These are phyloP conservation scores for Apiosordaria backusii DNA, from an alignment of 495 filamentous ascomycete genomes.

Conservation along the genomic window DNA sequence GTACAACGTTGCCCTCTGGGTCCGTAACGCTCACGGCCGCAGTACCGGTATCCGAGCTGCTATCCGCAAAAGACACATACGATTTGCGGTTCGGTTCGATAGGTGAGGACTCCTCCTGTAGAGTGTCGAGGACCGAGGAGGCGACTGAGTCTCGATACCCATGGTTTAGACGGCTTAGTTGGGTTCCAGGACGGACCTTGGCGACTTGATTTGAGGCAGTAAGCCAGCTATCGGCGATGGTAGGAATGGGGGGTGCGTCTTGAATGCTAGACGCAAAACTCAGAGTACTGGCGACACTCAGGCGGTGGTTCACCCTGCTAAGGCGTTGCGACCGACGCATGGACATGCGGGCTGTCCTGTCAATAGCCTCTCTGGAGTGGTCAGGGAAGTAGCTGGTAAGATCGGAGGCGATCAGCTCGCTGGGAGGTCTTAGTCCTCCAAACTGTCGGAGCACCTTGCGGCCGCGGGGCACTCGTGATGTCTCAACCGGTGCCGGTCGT, in stretches of 20 bases:
- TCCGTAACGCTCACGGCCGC: constrained; percentile 65
- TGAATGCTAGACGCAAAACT: constrained; percentile 88
- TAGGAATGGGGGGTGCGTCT: constrained; percentile 90
- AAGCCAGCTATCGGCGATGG: constrained; percentile 91
- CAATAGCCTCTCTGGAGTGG: constrained; percentile 86
- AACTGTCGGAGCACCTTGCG: constrained; percentile 64
- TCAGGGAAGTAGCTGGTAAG: constrained; percentile 96
- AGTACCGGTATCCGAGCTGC: constrained; percentile 58
- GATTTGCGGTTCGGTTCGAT: constrained; percentile 89
- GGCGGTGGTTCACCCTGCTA: constrained; percentile 83
- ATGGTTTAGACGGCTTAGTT: constrained; percentile 37
- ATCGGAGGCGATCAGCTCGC: constrained; percentile 95
- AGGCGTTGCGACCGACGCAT: constrained; percentile 83
- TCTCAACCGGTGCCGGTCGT: constrained; percentile 49
- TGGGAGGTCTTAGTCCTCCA: constrained; percentile 88
- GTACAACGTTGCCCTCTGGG: constrained; percentile 61
- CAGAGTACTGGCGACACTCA: constrained; percentile 90
- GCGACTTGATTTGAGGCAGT: constrained; percentile 54
- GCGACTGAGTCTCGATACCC: constrained; percentile 81
- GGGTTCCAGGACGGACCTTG: constrained; percentile 45
- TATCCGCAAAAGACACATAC: constrained; percentile 88
- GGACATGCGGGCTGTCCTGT: constrained; percentile 86
- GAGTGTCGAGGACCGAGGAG: constrained; percentile 75
- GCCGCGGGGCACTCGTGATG: constrained; percentile 48
- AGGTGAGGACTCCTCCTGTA: constrained; percentile 83